phyloP scores from a whole-genome alignment of 192 early-diverging fungal species.

The Phycomyces nitens region DNA sequence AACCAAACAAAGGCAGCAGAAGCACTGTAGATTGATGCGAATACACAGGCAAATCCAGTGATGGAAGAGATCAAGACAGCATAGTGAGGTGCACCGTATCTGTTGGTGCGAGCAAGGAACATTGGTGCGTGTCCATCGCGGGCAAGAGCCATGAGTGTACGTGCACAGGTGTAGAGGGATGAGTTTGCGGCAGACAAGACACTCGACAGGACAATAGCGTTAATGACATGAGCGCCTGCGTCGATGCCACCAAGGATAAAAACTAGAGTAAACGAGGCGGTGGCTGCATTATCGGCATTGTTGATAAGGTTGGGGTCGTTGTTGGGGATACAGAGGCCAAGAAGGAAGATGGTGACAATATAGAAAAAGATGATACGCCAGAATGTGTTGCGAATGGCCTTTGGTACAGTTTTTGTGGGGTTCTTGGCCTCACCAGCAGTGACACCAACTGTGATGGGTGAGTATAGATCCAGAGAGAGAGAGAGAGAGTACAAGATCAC shows the following conservation, averaged over 20 bases:
- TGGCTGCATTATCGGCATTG: slow-evolving; percentile 43
- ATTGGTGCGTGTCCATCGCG: slow-evolving; percentile 68
- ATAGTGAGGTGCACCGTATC: slow-evolving; percentile 57
- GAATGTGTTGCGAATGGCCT: slow-evolving; percentile 71
- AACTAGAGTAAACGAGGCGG: slow-evolving; percentile 64
- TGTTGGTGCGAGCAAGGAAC: slow-evolving; percentile 52
- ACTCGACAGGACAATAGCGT: slow-evolving; percentile 60
- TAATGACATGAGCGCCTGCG: slow-evolving; percentile 63
- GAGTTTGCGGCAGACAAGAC: slow-evolving; percentile 74
- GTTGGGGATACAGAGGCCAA: slow-evolving; percentile 74
- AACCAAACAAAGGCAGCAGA: slow-evolving; percentile 55
- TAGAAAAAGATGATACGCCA: slow-evolving; percentile 87
- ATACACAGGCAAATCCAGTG: slow-evolving; percentile 54
- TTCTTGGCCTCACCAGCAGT: slow-evolving; percentile 88
- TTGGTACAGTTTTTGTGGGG: slow-evolving; percentile 72
- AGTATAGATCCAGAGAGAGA: neutral
- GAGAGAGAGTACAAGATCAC: neutral
- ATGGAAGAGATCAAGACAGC: slow-evolving; percentile 46
- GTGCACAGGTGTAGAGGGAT: slow-evolving; percentile 73
- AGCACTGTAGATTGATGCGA: slow-evolving; percentile 44
- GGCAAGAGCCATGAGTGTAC: slow-evolving; percentile 73
- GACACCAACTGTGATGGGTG: slow-evolving; percentile 61
- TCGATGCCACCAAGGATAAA: slow-evolving; percentile 55
- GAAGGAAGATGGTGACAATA: slow-evolving; percentile 72
- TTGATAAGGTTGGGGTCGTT: slow-evolving; percentile 49